A percentile compares a stretch with the other conserved stretches of the same genome.
These are phyloP conservation scores for Scutellaria galericulata DNA, from an alignment of 257 asterid species.

Conservation along the genomic window DNA sequence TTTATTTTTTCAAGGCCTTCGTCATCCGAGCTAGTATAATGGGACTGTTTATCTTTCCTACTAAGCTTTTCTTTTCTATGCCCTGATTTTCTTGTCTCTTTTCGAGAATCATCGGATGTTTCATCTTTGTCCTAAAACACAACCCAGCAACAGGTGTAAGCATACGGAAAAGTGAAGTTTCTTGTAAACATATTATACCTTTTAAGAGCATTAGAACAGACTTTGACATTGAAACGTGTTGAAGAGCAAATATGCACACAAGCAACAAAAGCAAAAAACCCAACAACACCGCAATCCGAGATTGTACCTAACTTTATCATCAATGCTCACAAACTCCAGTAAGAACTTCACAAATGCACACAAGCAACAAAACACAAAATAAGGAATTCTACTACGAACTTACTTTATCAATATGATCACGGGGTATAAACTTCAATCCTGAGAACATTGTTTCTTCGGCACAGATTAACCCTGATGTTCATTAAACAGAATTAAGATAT, in stretches of 20 bases:
- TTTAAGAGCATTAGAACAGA: neutral
- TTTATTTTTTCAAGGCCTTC: slow-evolving; percentile 64
- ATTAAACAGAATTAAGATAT: neutral
- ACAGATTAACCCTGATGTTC: neutral
- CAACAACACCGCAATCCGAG: neutral
- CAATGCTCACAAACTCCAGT: neutral
- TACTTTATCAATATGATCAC: slow-evolving; percentile 54
- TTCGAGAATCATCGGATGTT: slow-evolving; percentile 41
- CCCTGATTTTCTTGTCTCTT: slow-evolving; percentile 52
- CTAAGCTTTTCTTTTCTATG: slow-evolving; percentile 50
- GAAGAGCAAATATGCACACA: neutral
- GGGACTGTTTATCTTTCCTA: slow-evolving; percentile 51
- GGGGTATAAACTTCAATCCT: slow-evolving; percentile 55
- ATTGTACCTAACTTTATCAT: neutral
- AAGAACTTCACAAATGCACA: slow-evolving; percentile 14
- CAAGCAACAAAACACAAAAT: neutral
- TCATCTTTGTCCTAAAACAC: slow-evolving; percentile 52
- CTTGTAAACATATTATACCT: neutral
- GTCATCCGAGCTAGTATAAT: slow-evolving; percentile 65
- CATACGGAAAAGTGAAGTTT: slow-evolving; percentile 5
- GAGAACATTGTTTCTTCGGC: slow-evolving; percentile 46
- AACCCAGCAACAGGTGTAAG: slow-evolving; percentile 14
- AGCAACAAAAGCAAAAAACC: neutral
- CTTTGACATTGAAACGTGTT: neutral
- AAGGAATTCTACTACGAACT: slow-evolving; percentile 10